These are phyloP conservation scores for Solanum bulbocastanum DNA, from an alignment of 257 asterid genomes.

Conservation along the genomic window DNA sequence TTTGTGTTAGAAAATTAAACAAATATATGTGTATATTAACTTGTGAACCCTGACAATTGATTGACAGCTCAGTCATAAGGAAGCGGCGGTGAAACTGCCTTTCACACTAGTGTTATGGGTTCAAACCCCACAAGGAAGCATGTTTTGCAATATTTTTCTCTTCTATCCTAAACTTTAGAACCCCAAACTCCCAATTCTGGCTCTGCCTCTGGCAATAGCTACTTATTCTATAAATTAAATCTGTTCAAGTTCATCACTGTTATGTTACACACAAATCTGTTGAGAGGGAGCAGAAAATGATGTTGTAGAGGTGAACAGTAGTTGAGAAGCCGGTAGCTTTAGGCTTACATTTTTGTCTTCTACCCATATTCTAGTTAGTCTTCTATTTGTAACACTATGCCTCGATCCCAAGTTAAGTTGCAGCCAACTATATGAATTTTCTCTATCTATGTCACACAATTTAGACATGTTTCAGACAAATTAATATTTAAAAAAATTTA, in stretches of 20 bases:
- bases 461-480: not conserved
- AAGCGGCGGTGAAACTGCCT: not conserved
- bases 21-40: not conserved
- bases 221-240: not conserved
- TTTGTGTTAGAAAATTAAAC: not conserved
- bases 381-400: not conserved
- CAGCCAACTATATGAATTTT: not conserved
- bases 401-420: not conserved
- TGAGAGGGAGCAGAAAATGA: not conserved
- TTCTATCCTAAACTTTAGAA: not conserved
- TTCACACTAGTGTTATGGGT: not conserved
- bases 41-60: not conserved
- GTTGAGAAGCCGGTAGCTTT: not conserved
- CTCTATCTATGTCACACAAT: not conserved
- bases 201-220: not conserved
- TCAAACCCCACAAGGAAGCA: not conserved
- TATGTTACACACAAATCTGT: not conserved
- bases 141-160: not conserved
- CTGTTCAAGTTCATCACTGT: not conserved
- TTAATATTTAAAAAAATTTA: too few species aligned
- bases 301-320: not conserved
- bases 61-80: not conserved
- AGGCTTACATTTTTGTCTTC: not conserved
- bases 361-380: not conserved
- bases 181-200: not conserved